phyloP scores from a whole-genome alignment of 139 green algal genomes.

The Spirogloea muscicola region DNA sequence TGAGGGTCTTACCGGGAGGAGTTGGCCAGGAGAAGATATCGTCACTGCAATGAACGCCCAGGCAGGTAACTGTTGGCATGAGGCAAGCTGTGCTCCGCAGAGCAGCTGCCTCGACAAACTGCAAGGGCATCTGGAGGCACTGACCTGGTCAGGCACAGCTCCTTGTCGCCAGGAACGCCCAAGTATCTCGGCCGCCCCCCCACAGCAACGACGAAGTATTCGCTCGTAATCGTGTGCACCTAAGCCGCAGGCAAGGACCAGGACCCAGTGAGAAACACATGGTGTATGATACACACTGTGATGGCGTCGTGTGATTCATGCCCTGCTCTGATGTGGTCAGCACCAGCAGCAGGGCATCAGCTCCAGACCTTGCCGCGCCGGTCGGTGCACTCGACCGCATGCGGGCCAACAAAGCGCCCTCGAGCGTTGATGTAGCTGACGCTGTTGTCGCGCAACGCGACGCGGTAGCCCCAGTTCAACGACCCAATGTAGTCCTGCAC shows the following conservation, averaged over 20 bases:
- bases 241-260: no score
- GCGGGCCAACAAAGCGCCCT: constrained; percentile 43
- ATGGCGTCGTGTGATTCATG: no score
- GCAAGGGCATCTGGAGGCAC: not conserved
- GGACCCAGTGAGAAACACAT: no score
- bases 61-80: not conserved
- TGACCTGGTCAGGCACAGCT: constrained; percentile 55
- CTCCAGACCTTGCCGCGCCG: constrained; percentile 42
- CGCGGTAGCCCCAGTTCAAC: constrained; percentile 57
- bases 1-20: constrained; percentile 54
- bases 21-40: constrained; percentile 53
- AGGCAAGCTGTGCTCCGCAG: not conserved
- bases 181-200: constrained; percentile 59
- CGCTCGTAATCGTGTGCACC: constrained; percentile 6
- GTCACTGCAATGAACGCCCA: constrained; percentile 27
- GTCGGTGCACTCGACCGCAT: constrained; percentile 52
- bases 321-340: no score
- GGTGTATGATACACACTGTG: no score
- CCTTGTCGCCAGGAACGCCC: constrained; percentile 53
- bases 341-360: no score
- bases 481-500: constrained; percentile 58
- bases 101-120: not conserved
- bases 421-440: constrained; percentile 57
- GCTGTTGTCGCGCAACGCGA: constrained; percentile 49
- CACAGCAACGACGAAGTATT: constrained; percentile 55